Percentiles rank a stretch among this genome's conserved stretches.
Evolutionary conservation across 257 asterid species (phyloP).

Genomic region (Apocynum venetum): DNA sequence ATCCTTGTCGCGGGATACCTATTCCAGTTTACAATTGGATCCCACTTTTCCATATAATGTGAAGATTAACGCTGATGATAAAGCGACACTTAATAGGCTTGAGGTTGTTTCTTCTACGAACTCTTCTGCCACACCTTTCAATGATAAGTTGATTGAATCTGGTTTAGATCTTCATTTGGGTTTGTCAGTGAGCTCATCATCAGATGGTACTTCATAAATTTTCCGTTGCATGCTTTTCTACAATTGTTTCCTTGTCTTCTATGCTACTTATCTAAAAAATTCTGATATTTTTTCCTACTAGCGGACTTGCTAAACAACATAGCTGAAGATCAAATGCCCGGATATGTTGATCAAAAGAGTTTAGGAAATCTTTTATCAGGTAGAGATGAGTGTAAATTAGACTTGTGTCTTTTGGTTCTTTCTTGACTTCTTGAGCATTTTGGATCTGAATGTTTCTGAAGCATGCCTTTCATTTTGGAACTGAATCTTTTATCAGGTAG

Average conservation of each 20-base stretch:
- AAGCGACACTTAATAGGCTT: slow-evolving; percentile 20
- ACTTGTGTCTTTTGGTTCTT: slow-evolving; percentile 2
- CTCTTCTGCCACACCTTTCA: slow-evolving; percentile 6
- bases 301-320: slow-evolving; percentile 30
- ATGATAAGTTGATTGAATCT: slow-evolving; percentile 34
- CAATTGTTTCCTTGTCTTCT: slow-evolving; percentile 8
- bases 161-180: slow-evolving; percentile 45
- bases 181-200: slow-evolving; percentile 30
- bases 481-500: slow-evolving; percentile 48
- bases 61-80: slow-evolving; percentile 32
- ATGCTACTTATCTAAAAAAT: neutral
- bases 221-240: slow-evolving; percentile 16
- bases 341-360: slow-evolving; percentile 29
- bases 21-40: slow-evolving; percentile 22
- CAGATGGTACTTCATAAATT: slow-evolving; percentile 37
- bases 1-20: slow-evolving; percentile 31
- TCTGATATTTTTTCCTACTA: slow-evolving; percentile 2
- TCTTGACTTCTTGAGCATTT: slow-evolving; percentile 6
- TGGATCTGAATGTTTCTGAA: neutral
- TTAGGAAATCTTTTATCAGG: slow-evolving; percentile 45
- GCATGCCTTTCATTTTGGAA: too few relatives aligned
- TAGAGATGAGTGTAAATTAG: slow-evolving; percentile 20
- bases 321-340: slow-evolving; percentile 39
- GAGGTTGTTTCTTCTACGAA: slow-evolving; percentile 7
- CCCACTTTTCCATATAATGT: slow-evolving; percentile 27